Evolutionary conservation across 2,329 filamentous ascomycete genomes (phyloP).

Genomic region (Neofusicoccum sp.): DNA sequence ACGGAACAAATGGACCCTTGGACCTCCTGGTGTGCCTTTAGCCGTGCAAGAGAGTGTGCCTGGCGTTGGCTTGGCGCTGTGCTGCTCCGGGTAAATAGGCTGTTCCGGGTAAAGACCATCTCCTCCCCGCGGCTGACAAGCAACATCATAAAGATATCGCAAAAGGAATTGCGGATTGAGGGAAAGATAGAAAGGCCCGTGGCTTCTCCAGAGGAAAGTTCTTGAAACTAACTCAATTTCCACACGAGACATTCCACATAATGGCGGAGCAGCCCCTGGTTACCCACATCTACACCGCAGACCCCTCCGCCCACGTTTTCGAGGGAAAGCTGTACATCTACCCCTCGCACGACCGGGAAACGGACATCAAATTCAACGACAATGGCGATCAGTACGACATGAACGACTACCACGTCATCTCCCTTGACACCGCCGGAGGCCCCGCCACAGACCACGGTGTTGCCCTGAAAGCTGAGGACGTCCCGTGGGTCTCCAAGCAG

Average conservation of each 20-base stretch:
- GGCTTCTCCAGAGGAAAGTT: no score
- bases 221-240: no score
- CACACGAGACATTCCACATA: not conserved
- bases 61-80: no score
- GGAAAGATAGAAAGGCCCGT: no score
- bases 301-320: conserved; percentile 81
- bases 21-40: no score
- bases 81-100: no score
- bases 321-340: conserved; percentile 76
- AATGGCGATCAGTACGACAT: conserved; percentile 87
- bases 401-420: conserved; percentile 81
- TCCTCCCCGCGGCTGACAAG: no score
- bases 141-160: no score
- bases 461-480: conserved; percentile 64
- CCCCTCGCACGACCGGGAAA: conserved; percentile 78
- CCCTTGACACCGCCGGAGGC: conserved; percentile 57
- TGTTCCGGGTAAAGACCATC: no score
- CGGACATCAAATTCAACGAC: conserved; percentile 75
- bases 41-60: no score
- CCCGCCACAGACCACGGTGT: conserved; percentile 73
- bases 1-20: no score
- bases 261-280: conserved; percentile 59
- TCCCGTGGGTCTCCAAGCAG: conserved; percentile 79
- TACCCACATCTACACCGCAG: conserved; percentile 75
- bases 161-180: no score